A percentile compares a stretch with the other conserved stretches of the same genome.
These are phyloP conservation scores for Geotrichum candidum DNA, from an alignment of 1,139 yeast genomes.

Conservation along the genomic window DNA sequence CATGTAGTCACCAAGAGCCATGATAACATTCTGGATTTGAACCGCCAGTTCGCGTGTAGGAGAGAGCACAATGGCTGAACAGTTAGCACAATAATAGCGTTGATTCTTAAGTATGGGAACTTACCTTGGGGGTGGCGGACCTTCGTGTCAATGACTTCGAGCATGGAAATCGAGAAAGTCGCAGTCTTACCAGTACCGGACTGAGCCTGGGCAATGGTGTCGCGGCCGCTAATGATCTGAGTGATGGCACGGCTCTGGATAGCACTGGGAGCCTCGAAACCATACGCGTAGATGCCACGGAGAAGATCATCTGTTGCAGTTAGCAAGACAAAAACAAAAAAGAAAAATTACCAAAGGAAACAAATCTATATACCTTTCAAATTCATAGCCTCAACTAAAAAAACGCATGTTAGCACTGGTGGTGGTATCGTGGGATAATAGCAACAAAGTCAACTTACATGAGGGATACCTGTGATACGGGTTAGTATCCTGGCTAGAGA, in stretches of 20 bases:
- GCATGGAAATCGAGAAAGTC: constrained; percentile 86
- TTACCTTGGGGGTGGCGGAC: constrained; percentile 38
- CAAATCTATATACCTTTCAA: constrained; percentile 16
- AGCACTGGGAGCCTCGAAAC: constrained; percentile 91
- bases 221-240: constrained; percentile 86
- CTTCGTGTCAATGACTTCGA: constrained; percentile 68
- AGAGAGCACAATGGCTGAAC: constrained; percentile 70
- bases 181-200: constrained; percentile 99
- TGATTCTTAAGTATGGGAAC: constrained; percentile 26
- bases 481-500: constrained; percentile 10
- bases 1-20: constrained; percentile 82
- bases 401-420: not conserved
- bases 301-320: constrained; percentile 15
- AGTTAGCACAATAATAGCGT: not conserved
- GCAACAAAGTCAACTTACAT: constrained; percentile 1
- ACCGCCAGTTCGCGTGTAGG: constrained; percentile 95
- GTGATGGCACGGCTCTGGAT: constrained; percentile 92
- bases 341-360: not conserved
- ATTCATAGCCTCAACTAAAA: constrained; percentile 19
- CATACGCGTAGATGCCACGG: constrained; percentile 80
- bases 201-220: constrained; percentile 95
- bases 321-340: not conserved
- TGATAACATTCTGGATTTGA: constrained; percentile 81
- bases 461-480: constrained; percentile 15
- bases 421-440: not conserved